These are phyloP conservation scores for Colletotrichum graminicola DNA, from an alignment of 2,329 filamentous ascomycete genomes.

Conservation along the genomic window DNA sequence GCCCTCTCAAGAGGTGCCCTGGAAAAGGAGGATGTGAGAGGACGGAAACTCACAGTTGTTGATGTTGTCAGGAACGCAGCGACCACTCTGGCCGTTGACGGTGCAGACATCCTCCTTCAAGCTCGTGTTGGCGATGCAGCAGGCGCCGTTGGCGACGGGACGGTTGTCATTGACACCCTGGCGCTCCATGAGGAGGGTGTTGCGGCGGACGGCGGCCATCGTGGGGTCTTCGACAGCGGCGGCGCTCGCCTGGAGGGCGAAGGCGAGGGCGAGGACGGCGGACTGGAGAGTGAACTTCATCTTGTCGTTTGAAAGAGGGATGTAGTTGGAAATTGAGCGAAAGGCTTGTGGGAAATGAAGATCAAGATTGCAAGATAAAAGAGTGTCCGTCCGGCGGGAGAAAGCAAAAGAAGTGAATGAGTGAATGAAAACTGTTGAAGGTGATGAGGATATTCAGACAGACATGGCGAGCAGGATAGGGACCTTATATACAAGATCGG, in stretches of 20 bases:
- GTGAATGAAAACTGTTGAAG: constrained; percentile 3
- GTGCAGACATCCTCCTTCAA: constrained; percentile 54
- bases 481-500: constrained; percentile 20
- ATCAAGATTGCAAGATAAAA: constrained; percentile 7
- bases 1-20: no score
- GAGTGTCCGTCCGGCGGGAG: constrained; percentile 38
- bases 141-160: constrained; percentile 51
- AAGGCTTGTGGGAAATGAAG: not conserved
- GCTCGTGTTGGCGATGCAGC: constrained; percentile 52
- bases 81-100: constrained; percentile 50
- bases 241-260: constrained; percentile 43
- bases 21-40: no score
- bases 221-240: constrained; percentile 42
- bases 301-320: constrained; percentile 35
- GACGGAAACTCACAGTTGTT: constrained; percentile 50
- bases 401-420: constrained; percentile 38
- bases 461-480: not conserved
- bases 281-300: constrained; percentile 48
- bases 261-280: constrained; percentile 46
- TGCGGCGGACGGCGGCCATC: constrained; percentile 44
- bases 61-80: constrained; percentile 52
- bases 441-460: not conserved
- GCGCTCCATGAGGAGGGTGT: constrained; percentile 44
- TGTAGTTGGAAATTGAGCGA: constrained; percentile 8
- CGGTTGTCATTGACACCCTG: constrained; percentile 53